Evolutionary conservation across 164 flowering plant species (phyloP), one percentile per base, ranked within the genome.

Genomic region (Aristolochia fimbriata): DNA sequence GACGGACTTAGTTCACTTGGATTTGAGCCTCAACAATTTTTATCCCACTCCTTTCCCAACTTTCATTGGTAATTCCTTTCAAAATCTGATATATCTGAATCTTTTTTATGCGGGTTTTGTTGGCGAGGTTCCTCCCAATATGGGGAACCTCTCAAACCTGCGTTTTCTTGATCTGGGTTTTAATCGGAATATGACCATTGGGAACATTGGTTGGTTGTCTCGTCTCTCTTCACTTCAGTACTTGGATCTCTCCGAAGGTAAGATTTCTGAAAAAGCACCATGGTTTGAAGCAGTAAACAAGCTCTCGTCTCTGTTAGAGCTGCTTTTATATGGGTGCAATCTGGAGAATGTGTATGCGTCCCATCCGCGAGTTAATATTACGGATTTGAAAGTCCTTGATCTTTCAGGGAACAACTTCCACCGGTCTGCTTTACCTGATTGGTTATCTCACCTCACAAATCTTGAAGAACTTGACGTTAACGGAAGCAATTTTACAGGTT

Each of bases 1-100:
- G 46, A 55, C 4, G 5, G 6, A 47, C 15, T 15, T 63, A 17
- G 24, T 3, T 24, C 31, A 56, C 21, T 55, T 63, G 66, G 65
- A 63, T 30, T 46, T 63, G 5, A 63, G 66, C 25, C 1, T 11
- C 8, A 27, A 55, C n/a, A 15, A 3, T 5, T 56, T 63, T 23
- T 13, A n/a, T n/a, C n/a, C 2, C 24, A 47, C 17, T 4, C 49
- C 0, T 11, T 11, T 63, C 15, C 66, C 60, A 17, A 5, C 17
- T 8, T 63, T 63, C 66, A 23, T 62, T 1, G 60, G 54, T 24
- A n/a, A n/a, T n/a, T 63, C 54, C 16, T 17, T 63, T 20, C 24
- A 47, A 19, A 30, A 23, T 11, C 47, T 55, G 66, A 47, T 30
- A 12, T 47, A 55, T 15, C 60, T 63, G 5, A 63, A 45, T 15